These are phyloP conservation scores for Aschersonia sp. DNA, from an alignment of 2,329 filamentous ascomycete genomes.

Conservation along the genomic window DNA sequence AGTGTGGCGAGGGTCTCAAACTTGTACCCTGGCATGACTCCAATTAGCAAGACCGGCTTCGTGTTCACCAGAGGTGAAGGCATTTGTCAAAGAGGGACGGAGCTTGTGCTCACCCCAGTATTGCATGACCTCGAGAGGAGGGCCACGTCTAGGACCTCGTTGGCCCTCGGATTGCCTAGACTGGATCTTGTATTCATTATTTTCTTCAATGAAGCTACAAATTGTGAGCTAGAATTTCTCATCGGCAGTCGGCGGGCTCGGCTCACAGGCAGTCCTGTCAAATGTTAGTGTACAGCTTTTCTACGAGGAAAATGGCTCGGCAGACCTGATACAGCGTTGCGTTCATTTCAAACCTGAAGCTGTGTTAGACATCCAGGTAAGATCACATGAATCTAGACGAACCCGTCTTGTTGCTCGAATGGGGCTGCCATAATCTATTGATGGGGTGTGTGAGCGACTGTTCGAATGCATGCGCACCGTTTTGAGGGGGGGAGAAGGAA, in stretches of 20 bases:
- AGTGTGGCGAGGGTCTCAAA: slow-evolving; percentile 80
- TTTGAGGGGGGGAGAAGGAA: neutral
- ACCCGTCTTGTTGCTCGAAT: slow-evolving; percentile 72
- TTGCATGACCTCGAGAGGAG: slow-evolving; percentile 66
- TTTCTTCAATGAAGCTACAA: slow-evolving; percentile 79
- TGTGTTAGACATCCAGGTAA: neutral
- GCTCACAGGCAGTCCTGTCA: slow-evolving; percentile 38
- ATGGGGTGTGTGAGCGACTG: neutral
- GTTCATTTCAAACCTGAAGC: slow-evolving; percentile 78
- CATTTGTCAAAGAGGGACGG: neutral
- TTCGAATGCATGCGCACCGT: neutral
- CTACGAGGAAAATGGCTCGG: slow-evolving; percentile 3
- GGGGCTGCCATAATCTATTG: slow-evolving; percentile 74
- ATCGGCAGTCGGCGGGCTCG: neutral
- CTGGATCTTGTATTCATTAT: slow-evolving; percentile 56
- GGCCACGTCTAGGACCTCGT: slow-evolving; percentile 19
- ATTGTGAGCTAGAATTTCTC: neutral
- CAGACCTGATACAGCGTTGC: slow-evolving; percentile 74
- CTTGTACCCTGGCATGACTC: slow-evolving; percentile 59
- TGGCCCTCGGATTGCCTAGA: slow-evolving; percentile 39
- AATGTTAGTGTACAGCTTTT: slow-evolving; percentile 1
- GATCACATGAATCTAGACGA: slow-evolving; percentile 4
- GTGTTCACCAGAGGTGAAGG: too few species aligned
- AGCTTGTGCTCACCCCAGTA: slow-evolving; percentile 56
- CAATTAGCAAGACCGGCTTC: too few species aligned